phyloP scores from a whole-genome alignment of 2,329 filamentous ascomycete genomes.

The Fusarium sulawesiense region DNA sequence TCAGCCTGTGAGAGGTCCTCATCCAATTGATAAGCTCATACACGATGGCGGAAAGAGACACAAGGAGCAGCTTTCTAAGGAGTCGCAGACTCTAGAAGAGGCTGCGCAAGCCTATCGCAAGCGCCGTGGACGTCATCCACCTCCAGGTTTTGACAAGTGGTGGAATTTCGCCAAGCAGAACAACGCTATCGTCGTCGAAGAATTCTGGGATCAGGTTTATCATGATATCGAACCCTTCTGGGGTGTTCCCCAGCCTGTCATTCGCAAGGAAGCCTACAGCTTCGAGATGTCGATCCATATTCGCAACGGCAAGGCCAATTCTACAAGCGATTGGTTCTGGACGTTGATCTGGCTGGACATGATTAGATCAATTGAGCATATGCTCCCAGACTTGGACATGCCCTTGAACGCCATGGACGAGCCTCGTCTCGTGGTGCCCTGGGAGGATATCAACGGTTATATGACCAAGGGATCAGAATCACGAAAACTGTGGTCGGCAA shows the following conservation, averaged over 20 bases:
- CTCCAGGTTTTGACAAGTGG: slow-evolving; percentile 72
- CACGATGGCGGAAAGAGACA: slow-evolving; percentile 56
- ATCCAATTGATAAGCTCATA: slow-evolving; percentile 67
- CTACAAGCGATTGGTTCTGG: slow-evolving; percentile 68
- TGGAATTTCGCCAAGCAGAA: slow-evolving; percentile 65
- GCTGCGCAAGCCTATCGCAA: slow-evolving; percentile 69
- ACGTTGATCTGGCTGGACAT: slow-evolving; percentile 67
- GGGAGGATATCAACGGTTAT: slow-evolving; percentile 68
- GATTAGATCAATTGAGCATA: slow-evolving; percentile 63
- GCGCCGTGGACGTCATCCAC: slow-evolving; percentile 70
- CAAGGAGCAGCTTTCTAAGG: slow-evolving; percentile 54
- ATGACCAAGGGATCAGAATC: slow-evolving; percentile 65
- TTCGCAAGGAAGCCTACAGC: slow-evolving; percentile 64
- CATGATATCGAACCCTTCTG: slow-evolving; percentile 70
- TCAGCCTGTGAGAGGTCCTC: slow-evolving; percentile 39
- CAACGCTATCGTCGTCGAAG: slow-evolving; percentile 68
- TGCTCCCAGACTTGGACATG: slow-evolving; percentile 75
- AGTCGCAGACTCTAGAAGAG: slow-evolving; percentile 63
- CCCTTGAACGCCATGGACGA: slow-evolving; percentile 76
- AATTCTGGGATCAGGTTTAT: slow-evolving; percentile 73
- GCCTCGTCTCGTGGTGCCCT: slow-evolving; percentile 71
- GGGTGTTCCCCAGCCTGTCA: slow-evolving; percentile 60
- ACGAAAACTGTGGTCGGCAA: slow-evolving; percentile 56
- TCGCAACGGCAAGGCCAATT: slow-evolving; percentile 63
- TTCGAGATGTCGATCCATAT: slow-evolving; percentile 73